A percentile compares a stretch with the other conserved stretches of the same genome.
Evolutionary conservation across 805 yeast species (phyloP).

Genomic region (Metschnikowia santaceciliae): DNA sequence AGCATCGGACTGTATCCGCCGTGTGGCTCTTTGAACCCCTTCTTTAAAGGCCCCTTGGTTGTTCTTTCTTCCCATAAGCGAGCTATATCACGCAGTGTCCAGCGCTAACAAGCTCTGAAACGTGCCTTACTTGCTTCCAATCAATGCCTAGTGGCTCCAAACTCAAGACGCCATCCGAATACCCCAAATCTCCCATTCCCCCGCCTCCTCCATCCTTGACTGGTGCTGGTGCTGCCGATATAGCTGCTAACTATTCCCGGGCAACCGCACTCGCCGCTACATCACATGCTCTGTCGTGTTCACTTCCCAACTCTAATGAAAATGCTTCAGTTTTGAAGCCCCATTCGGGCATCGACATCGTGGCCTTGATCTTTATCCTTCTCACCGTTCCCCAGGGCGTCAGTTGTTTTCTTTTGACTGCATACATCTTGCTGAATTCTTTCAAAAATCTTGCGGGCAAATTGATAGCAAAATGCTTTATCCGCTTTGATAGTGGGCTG

Average conservation of each 20-base stretch:
- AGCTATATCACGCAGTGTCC: background rate
- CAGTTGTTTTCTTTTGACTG: conserved; percentile 21
- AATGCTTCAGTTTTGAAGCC: conserved; percentile 8
- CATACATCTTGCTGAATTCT: conserved; percentile 27
- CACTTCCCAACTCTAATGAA: background rate
- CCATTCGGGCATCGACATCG: conserved; percentile 24
- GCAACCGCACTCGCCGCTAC: conserved; percentile 2
- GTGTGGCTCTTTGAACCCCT: background rate
- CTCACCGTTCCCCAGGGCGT: conserved; percentile 25
- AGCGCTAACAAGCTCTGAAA: background rate
- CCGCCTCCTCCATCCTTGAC: conserved; percentile 12
- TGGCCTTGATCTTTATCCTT: conserved; percentile 30
- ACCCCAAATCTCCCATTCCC: conserved; percentile 1
- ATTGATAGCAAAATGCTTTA: conserved; percentile 18
- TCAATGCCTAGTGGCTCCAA: conserved; percentile 8
- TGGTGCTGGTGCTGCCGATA: conserved; percentile 11
- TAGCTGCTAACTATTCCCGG: conserved; percentile 6
- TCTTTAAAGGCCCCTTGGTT: background rate
- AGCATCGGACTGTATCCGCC: background rate
- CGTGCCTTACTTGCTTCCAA: conserved; percentile 1
- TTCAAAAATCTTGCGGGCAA: conserved; percentile 28
- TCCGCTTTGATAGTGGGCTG: conserved; percentile 7
- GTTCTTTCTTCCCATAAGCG: background rate
- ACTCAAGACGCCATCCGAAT: conserved; percentile 4
- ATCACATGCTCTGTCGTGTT: background rate